Evolutionary conservation across 148 eudicot species (phyloP), one percentile per base, ranked within the genome.

Genomic region (Cornus kousa): DNA sequence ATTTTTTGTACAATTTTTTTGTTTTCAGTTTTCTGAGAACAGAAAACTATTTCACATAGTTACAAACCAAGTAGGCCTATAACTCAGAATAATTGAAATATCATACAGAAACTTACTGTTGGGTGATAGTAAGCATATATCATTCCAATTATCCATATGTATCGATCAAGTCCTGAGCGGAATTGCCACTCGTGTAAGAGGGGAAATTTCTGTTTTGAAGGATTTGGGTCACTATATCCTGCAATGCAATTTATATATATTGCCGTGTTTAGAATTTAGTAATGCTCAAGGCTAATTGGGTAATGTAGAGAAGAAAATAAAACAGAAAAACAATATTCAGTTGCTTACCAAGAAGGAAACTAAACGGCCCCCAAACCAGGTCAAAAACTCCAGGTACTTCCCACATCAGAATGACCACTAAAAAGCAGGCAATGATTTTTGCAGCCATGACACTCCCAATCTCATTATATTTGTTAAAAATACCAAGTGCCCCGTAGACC

Each of bases 121-220:
- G 99, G 99, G 82, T 96, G 99, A 83, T 83, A 92, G 74, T 96
- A 96, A 67, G 99, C 99, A 89, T 92, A 96, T 78, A 93, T 85
- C 98, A 96, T 96, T 75, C 99, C 99, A 72, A 96, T 65, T 79
- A 96, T 96, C 99, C 99, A 96, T 84, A 96, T 92, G 81, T 96
- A 96, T 65, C 99, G 98, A 77, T 96, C 99, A 86, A 96, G 99
- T 67, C 99, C 98, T 2, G 98, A 93, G 74, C 98, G 93, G 78
- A 93, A 93, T 73, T 92, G 95, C 99, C 99, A 96, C 83, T 96
- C 99, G 77, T 89, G 91, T 88, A 96, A 81, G 78, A 70, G 77
- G 37, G 94, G 77, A 19, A 68, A 87, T 46, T 94, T 77, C 7
- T 91, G 90, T 82, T 90, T 91, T 80, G 93, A 85, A 68, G 97